Conservation (phyloP, 305 asterid genomes). For the Solanum hybrid region DNA sequence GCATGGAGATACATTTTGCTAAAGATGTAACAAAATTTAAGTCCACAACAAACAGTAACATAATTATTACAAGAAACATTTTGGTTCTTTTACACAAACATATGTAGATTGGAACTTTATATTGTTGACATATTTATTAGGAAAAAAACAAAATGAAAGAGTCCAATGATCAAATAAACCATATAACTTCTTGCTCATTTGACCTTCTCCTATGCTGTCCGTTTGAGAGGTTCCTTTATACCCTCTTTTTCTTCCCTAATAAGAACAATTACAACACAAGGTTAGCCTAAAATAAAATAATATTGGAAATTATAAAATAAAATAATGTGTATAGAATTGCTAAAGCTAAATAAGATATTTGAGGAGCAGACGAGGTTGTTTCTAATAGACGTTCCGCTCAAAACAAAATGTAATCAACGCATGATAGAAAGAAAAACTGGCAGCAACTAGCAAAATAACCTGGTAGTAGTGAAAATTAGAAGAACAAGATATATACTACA, state of each 20-base stretch:
- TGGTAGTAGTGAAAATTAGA: neutral
- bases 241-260: conserved; percentile 49
- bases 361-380: neutral
- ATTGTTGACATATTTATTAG: neutral
- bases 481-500: neutral
- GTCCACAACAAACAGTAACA: neutral
- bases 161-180: neutral
- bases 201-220: neutral
- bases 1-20: neutral
- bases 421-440: neutral
- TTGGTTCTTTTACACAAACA: neutral
- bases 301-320: neutral
- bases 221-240: conserved; percentile 29
- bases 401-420: neutral
- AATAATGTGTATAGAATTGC: neutral
- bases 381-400: neutral
- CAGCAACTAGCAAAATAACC: neutral
- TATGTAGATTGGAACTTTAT: neutral
- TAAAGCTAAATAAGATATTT: neutral
- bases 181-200: neutral
- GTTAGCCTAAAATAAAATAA: neutral
- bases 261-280: conserved; percentile 18
- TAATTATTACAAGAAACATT: neutral
- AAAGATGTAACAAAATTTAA: neutral
- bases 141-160: neutral